These are phyloP conservation scores for Didymella pinodella DNA, from an alignment of 2,329 filamentous ascomycete species.

Conservation along the genomic window DNA sequence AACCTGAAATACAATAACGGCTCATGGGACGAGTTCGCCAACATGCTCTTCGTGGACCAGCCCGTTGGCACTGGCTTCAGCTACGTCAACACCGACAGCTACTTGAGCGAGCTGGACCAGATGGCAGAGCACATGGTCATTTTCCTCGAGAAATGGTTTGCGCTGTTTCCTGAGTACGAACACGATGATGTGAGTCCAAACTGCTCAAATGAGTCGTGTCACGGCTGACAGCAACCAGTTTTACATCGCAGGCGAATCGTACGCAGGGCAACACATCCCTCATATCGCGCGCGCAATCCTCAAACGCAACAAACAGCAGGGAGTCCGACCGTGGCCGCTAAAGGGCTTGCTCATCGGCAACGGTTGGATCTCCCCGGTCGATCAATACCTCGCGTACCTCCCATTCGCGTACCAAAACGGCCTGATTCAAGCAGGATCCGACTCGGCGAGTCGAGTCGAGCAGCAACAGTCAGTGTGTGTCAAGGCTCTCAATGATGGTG, in stretches of 20 bases:
- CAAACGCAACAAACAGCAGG: slow-evolving; percentile 75
- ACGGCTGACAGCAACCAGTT: slow-evolving; percentile 63
- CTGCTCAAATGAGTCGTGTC: not conserved
- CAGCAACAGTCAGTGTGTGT: slow-evolving; percentile 73
- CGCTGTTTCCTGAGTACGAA: slow-evolving; percentile 88
- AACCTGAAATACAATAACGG: slow-evolving; percentile 84
- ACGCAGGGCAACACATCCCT: slow-evolving; percentile 94
- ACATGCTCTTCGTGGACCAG: slow-evolving; percentile 95
- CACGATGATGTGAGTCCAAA: slow-evolving; percentile 79
- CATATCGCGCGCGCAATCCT: slow-evolving; percentile 94
- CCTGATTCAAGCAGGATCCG: slow-evolving; percentile 72
- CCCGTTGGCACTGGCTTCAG: slow-evolving; percentile 97
- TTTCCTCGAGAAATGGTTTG: slow-evolving; percentile 93
- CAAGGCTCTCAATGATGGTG: slow-evolving; percentile 65
- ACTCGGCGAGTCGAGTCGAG: slow-evolving; percentile 71
- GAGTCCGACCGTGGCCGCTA: slow-evolving; percentile 73
- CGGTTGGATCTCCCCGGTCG: slow-evolving; percentile 90
- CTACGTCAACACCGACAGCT: slow-evolving; percentile 90
- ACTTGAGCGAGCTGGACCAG: slow-evolving; percentile 81
- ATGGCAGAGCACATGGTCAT: slow-evolving; percentile 89
- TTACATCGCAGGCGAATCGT: slow-evolving; percentile 95
- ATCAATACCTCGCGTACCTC: slow-evolving; percentile 90
- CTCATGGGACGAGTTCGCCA: slow-evolving; percentile 99
- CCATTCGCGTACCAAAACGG: slow-evolving; percentile 80
- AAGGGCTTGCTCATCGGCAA: slow-evolving; percentile 92